Evolutionary conservation across 345 rosid genomes (phyloP).

Genomic region (Arabidopsis arenosa): DNA sequence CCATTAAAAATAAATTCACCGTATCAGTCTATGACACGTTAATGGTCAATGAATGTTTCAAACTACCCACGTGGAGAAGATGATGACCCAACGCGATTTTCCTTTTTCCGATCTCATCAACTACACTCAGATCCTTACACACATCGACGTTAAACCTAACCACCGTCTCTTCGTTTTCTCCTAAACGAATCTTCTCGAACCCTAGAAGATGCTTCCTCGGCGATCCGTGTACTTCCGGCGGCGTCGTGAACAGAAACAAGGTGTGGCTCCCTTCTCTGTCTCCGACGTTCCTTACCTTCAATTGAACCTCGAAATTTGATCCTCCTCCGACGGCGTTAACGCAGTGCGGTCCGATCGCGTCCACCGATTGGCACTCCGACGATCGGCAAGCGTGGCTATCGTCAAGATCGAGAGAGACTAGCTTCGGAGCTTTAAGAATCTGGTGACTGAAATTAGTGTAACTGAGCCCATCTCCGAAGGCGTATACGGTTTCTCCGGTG

Average conservation of each 20-base stretch:
- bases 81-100: constrained; percentile 70
- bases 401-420: constrained; percentile 53
- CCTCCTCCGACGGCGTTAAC: constrained; percentile 30
- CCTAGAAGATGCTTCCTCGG: constrained; percentile 70
- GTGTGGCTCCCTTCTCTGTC: constrained; percentile 61
- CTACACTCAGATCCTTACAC: constrained; percentile 78
- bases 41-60: constrained; percentile 58
- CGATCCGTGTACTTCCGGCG: constrained; percentile 70
- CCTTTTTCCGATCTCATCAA: constrained; percentile 64
- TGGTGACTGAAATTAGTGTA: constrained; percentile 55
- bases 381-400: constrained; percentile 57
- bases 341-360: constrained; percentile 52
- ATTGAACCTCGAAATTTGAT: constrained; percentile 51
- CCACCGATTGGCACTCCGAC: constrained; percentile 62
- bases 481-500: constrained; percentile 65
- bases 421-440: constrained; percentile 54
- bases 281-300: constrained; percentile 64
- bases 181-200: constrained; percentile 65
- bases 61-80: constrained; percentile 69
- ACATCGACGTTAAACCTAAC: constrained; percentile 66
- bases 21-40: constrained; percentile 45
- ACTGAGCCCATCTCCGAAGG: constrained; percentile 72
- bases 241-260: constrained; percentile 68
- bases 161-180: constrained; percentile 35
- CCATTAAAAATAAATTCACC: not conserved